phyloP scores from a whole-genome alignment of 257 asterid genomes.

The Solanum appendiculatum region DNA sequence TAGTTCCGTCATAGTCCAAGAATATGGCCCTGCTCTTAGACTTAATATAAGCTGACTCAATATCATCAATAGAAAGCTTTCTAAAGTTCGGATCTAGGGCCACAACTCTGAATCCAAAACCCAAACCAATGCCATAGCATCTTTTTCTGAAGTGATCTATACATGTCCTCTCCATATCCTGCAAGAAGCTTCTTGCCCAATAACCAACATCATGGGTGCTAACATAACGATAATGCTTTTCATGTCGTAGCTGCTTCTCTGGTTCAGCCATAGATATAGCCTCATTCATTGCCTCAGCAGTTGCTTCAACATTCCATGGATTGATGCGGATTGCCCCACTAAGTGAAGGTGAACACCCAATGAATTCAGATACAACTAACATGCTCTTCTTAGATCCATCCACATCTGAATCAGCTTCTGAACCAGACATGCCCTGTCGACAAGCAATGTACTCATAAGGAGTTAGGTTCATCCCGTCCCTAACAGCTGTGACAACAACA shows the following conservation, averaged over 20 bases:
- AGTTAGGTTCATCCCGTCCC: slow-evolving; percentile 91
- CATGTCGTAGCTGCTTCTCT: slow-evolving; percentile 72
- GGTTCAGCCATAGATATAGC: slow-evolving; percentile 56
- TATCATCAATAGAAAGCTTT: slow-evolving; percentile 56
- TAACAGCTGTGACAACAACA: slow-evolving; percentile 78
- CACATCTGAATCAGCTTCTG: slow-evolving; percentile 35
- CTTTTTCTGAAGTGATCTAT: slow-evolving; percentile 61
- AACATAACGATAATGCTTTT: slow-evolving; percentile 74
- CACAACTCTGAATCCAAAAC: slow-evolving; percentile 77
- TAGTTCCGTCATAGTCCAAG: slow-evolving; percentile 78
- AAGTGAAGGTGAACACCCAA: slow-evolving; percentile 87
- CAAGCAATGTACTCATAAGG: slow-evolving; percentile 84
- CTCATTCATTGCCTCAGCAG: slow-evolving; percentile 70
- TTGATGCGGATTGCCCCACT: slow-evolving; percentile 82
- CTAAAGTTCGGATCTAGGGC: slow-evolving; percentile 70
- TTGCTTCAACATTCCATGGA: slow-evolving; percentile 73
- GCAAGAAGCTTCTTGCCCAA: slow-evolving; percentile 87
- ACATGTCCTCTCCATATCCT: slow-evolving; percentile 81
- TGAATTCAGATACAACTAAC: slow-evolving; percentile 80
- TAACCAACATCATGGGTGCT: slow-evolving; percentile 66
- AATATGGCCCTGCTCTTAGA: slow-evolving; percentile 61
- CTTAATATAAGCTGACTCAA: slow-evolving; percentile 50
- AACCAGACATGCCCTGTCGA: slow-evolving; percentile 57
- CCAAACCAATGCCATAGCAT: slow-evolving; percentile 74
- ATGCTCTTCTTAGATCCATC: slow-evolving; percentile 69